phyloP scores from a whole-genome alignment of 108 stramenopile genomes.

The Skeletonema marinoi region DNA sequence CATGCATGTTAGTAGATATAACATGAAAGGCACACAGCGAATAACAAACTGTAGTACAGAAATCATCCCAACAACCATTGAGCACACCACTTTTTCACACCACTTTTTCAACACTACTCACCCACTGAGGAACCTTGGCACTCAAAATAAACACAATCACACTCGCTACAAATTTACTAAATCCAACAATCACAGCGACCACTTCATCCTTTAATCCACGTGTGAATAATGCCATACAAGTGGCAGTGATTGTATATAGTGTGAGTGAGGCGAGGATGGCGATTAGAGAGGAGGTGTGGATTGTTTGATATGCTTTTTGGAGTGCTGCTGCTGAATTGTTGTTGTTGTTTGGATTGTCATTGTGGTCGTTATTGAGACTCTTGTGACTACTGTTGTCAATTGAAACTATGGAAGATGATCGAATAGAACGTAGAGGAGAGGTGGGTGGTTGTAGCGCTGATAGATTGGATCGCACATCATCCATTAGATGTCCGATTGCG shows the following conservation, averaged over 20 bases:
- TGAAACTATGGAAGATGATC: background rate
- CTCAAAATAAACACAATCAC: conserved; percentile 30
- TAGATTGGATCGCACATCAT: background rate
- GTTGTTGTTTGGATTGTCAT: background rate
- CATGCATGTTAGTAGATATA: background rate
- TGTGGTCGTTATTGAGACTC: background rate
- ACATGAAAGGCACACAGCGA: background rate
- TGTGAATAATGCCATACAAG: conserved; percentile 13
- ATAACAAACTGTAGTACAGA: background rate
- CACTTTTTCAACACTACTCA: conserved; percentile 18
- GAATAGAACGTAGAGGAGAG: background rate
- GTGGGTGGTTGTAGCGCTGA: background rate
- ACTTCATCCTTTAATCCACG: conserved; percentile 39
- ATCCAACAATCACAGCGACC: conserved; percentile 25
- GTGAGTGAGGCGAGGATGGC: conserved; percentile 19
- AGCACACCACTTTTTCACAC: too few species aligned
- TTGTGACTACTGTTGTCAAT: background rate
- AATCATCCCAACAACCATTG: background rate
- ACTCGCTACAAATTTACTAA: conserved; percentile 25
- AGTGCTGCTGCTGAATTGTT: background rate
- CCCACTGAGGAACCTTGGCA: conserved; percentile 52
- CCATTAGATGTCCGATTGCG: background rate
- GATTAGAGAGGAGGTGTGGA: conserved; percentile 18
- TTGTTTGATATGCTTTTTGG: conserved; percentile 1
- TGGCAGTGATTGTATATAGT: conserved; percentile 25